Evolutionary conservation across 208 protist species (phyloP), one percentile per base, ranked within the genome.

Genomic region (Trypanosoma lewisi): DNA sequence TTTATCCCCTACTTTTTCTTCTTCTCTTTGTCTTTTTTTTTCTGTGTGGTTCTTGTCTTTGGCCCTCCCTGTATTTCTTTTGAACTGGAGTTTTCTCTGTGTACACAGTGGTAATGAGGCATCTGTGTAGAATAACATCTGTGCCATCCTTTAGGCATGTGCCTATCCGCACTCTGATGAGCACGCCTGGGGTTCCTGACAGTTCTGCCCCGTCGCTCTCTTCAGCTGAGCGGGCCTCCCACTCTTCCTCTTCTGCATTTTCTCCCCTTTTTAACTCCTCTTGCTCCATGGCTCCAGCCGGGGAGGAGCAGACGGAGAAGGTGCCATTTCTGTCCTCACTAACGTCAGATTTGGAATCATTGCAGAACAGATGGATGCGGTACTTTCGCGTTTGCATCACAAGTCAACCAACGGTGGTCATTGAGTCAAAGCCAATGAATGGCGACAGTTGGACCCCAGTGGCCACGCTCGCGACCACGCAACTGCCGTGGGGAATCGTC

Each of bases 361-460:
- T 73, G 31, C 42, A 64, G 28, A 54, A 73, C n/a, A n/a, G 45
- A 55, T 73, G 67, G 58, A 56, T 44, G 50, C 34, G 52, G 25
- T 33, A 34, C 36, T 73, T 73, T 55, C 57, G 67, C 34, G 23
- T 73, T 9, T 73, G 67, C 47, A 48, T 73, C 45, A 52, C 57
- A 17, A 66, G 59, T 49, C 31, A 45, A 21, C 33, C 67, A 14
- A 31, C 14, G 7, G 51, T 62, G 28, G 52, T 62, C 33, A 36
- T 73, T 39, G 67, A 73, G 33, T 28, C 52, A 28, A 34, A 12
- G 30, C 27, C 31, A 17, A 12, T 25, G 50, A 16, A 45, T 19
- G 52, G 30, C 23, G 30, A 41, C 6, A 27, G n/a, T 16, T 73
- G 67, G 67, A 28, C 52, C 7, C 67, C 49, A 3, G 14, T 73